Percentiles rank a stretch among this genome's conserved stretches.
phyloP scores from a whole-genome alignment of 2,329 filamentous ascomycete genomes.

The Penicillium sp. region DNA sequence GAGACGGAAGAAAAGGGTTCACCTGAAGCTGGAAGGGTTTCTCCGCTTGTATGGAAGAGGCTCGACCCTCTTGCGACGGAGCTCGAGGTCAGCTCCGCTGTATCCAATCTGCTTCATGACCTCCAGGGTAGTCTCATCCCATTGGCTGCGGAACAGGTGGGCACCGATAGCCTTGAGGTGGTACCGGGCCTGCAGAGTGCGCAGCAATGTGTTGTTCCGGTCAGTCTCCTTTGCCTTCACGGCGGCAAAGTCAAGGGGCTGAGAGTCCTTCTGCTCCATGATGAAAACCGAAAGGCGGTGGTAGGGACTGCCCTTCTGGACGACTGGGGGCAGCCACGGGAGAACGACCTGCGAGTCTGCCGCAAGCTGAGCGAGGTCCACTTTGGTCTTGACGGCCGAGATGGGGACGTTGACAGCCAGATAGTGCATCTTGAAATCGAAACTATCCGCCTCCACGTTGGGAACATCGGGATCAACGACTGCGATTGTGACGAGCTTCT shows the following conservation, averaged over 20 bases:
- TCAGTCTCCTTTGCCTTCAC: conserved; percentile 56
- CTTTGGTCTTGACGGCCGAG: conserved; percentile 61
- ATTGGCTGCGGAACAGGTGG: conserved; percentile 83
- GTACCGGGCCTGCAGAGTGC: conserved; percentile 73
- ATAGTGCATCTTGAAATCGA: conserved; percentile 83
- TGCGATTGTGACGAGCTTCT: conserved; percentile 80
- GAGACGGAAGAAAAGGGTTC: conserved; percentile 19
- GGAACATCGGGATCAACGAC: conserved; percentile 92
- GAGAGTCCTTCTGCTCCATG: conserved; percentile 72
- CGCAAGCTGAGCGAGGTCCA: conserved; percentile 68
- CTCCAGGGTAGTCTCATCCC: conserved; percentile 84
- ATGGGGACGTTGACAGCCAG: conserved; percentile 75
- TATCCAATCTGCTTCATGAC: conserved; percentile 83
- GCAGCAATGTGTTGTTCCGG: conserved; percentile 73
- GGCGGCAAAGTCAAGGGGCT: conserved; percentile 60
- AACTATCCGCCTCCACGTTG: conserved; percentile 72
- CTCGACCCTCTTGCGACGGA: conserved; percentile 77
- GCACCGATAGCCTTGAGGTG: conserved; percentile 74
- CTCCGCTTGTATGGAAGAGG: conserved; percentile 67
- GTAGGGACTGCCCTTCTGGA: conserved; percentile 88
- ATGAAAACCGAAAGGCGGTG: conserved; percentile 85
- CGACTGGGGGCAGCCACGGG: conserved; percentile 83
- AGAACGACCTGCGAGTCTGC: conserved; percentile 67
- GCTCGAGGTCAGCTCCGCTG: conserved; percentile 78
- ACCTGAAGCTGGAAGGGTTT: conserved; percentile 53